Conservation (phyloP, 1,284 basidiomycete genomes). For the Melampsora abietis-canadensis region DNA sequence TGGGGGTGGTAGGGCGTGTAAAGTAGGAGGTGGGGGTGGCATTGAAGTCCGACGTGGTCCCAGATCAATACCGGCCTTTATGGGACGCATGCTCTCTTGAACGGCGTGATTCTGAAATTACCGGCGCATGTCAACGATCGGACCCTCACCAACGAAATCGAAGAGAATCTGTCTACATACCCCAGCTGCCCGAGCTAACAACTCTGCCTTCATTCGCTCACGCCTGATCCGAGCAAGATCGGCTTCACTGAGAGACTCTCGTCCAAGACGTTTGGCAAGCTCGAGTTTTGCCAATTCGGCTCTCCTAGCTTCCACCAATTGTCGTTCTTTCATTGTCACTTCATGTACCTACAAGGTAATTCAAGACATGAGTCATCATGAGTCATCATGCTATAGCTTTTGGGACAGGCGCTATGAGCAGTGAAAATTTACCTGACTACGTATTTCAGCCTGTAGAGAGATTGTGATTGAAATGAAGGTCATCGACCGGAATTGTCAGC, state of each 20-base stretch:
- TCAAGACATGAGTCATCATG: neutral
- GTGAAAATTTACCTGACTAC: no score
- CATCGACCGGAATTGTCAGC: neutral
- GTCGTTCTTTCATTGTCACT: constrained; percentile 27
- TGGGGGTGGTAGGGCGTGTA: constrained; percentile 15
- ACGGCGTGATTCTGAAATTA: constrained; percentile 22
- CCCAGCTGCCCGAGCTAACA: constrained; percentile 26
- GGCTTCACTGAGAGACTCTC: constrained; percentile 36
- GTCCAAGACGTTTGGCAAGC: constrained; percentile 32
- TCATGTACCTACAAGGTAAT: constrained; percentile 22
- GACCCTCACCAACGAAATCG: neutral
- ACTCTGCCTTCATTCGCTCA: constrained; percentile 36
- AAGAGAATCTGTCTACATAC: constrained; percentile 8
- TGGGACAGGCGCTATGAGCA: no score
- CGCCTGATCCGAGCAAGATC: constrained; percentile 38
- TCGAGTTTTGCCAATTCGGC: constrained; percentile 34
- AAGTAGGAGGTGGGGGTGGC: neutral
- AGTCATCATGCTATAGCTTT: no score
- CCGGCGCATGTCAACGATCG: neutral
- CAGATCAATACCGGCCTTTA: constrained; percentile 12
- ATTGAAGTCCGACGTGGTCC: neutral
- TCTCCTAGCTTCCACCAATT: constrained; percentile 29
- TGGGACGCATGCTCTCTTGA: constrained; percentile 16
- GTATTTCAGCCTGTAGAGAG: neutral
- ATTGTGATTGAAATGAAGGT: neutral